Base-by-base conservation (phyloP, 2,329 filamentous ascomycete genomes). In the Chalara sp. region DNA sequence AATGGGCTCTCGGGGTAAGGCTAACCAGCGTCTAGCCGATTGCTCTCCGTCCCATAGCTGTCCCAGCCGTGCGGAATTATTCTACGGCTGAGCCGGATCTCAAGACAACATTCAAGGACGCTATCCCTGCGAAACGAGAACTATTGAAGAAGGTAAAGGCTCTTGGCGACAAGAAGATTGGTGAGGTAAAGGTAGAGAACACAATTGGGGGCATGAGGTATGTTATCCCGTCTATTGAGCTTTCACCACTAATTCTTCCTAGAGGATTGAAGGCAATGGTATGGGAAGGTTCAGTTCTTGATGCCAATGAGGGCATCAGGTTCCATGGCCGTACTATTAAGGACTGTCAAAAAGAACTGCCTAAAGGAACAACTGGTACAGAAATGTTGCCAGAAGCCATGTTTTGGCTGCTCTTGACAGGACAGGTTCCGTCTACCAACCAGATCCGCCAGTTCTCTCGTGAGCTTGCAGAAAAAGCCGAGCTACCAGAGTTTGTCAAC, bases 321-420 rank as follows among this genome's bases (percentile, higher is more conserved):
- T 99, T 99, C 79, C 93, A 97, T 69, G 93, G 93, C 67, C 87
- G 86, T 65, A 96, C 91, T 57, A 99, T 99, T 77, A 95, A 95
- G 74, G 92, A 99, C 67, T 99, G 93, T 76, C 93, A 97, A 68
- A 81, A 84, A 60, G 86, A 90, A 69, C 83, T 97, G 12, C 91
- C 93, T 67, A 97, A 96, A 77, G 93, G 92, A 60, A 89, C 80
- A 53, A 82, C 87, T 3, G 89, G 92, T 63, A 95, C 89, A 5
- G 92, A 97, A 74, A 99, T 97, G 93, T 81, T 97, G 10, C 93
- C 93, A 45, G 93, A 99, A 72, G 84, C 92, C 70, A 99, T 99
- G 93, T 99, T 99, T 79, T 99, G 93, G 93, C 83, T 97, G 41
- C 83, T 99, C 47, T 78, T 99, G 61, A 99, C 93, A 7, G 93